A percentile compares a stretch with the other conserved stretches of the same genome.
Evolutionary conservation across 176 grass and related monocot genomes (phyloP).

Genomic region (Poa pratensis): DNA sequence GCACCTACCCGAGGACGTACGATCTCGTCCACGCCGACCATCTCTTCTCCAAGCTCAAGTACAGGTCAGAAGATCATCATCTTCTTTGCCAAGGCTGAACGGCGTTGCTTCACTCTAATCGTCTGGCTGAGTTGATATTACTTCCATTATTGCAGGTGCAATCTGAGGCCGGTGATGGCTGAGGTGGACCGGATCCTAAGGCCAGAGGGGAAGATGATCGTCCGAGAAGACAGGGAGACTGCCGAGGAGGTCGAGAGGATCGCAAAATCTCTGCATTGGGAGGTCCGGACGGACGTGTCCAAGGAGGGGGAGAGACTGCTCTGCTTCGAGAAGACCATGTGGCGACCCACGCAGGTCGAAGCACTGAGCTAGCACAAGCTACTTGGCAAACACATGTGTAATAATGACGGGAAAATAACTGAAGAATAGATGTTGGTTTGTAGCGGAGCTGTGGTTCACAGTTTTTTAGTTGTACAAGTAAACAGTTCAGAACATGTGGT

Average conservation of each 20-base stretch:
- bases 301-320: slow-evolving; percentile 58
- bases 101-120: not conserved
- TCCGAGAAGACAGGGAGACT: slow-evolving; percentile 60
- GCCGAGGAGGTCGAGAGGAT: slow-evolving; percentile 57
- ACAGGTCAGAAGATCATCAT: slow-evolving; percentile 19
- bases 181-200: slow-evolving; percentile 89
- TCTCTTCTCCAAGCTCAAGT: slow-evolving; percentile 52
- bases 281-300: slow-evolving; percentile 62
- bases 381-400: not conserved
- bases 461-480: not conserved
- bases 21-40: slow-evolving; percentile 55
- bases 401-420: not conserved
- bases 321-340: slow-evolving; percentile 64
- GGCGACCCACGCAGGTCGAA: slow-evolving; percentile 69
- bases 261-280: slow-evolving; percentile 58
- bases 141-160: slow-evolving; percentile 55
- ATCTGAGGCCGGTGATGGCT: slow-evolving; percentile 54
- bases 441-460: not conserved
- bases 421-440: not conserved
- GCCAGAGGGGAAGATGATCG: slow-evolving; percentile 74
- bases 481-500: not conserved
- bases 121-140: not conserved
- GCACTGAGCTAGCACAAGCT: slow-evolving; percentile 23
- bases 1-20: slow-evolving; percentile 54
- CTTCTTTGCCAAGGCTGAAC: not conserved